phyloP scores from a whole-genome alignment of 768 basidiomycete genomes.

The Rhodosporidiobolus odoratus region DNA sequence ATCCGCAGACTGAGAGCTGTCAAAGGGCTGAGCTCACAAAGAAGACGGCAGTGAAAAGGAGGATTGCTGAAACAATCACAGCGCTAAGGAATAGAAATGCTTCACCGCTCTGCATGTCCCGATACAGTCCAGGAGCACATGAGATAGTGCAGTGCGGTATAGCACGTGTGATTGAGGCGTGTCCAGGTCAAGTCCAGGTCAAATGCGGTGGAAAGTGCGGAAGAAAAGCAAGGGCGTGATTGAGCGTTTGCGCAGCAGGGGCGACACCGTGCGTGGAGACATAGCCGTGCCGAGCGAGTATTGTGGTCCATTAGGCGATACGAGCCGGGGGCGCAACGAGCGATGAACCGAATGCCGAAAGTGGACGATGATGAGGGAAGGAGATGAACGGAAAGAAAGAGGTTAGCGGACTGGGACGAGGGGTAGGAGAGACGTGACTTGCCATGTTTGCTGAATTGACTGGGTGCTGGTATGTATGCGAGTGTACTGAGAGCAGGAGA shows the following conservation, averaged over 20 bases:
- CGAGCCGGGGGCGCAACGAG: background rate
- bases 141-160: too few relatives aligned
- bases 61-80: conserved; percentile 87
- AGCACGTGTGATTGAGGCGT: too few relatives aligned
- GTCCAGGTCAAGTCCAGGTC: too few relatives aligned
- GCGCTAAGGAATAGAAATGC: conserved; percentile 90
- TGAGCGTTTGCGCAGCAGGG: too few relatives aligned
- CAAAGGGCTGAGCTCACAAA: conserved; percentile 61
- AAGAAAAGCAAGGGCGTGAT: too few relatives aligned
- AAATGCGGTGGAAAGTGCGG: too few relatives aligned
- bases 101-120: conserved; percentile 24
- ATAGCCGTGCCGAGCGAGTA: too few relatives aligned
- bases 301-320: too few relatives aligned
- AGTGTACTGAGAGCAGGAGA: too few relatives aligned
- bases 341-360: background rate
- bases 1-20: background rate
- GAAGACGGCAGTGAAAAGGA: conserved; percentile 98
- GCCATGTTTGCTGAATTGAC: background rate
- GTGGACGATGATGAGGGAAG: background rate
- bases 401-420: background rate
- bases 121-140: too few relatives aligned
- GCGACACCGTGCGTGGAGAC: too few relatives aligned
- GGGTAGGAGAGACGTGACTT: background rate
- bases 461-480: too few relatives aligned
- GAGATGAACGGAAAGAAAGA: background rate